Conservation (phyloP, 2,329 filamentous ascomycete genomes). For the Cladorrhinum sp. region DNA sequence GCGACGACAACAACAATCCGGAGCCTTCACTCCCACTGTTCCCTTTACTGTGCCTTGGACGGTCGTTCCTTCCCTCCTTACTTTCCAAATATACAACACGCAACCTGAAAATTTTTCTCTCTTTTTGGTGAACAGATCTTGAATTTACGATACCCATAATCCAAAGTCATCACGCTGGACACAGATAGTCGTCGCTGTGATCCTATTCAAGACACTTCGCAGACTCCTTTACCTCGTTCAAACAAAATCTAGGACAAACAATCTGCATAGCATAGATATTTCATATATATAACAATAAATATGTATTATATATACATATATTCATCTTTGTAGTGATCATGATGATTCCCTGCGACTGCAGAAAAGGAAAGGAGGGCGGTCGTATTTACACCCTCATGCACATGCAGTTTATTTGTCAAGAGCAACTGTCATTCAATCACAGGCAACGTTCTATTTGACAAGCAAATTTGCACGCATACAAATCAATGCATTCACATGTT, state of each 20-base stretch:
- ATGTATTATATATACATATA: no score
- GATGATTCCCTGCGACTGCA: background rate
- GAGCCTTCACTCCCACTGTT: background rate
- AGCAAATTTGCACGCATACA: background rate
- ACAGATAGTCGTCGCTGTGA: background rate
- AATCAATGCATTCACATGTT: background rate
- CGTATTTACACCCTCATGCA: background rate
- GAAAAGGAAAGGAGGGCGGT: background rate
- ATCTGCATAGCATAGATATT: background rate
- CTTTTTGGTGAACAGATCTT: background rate
- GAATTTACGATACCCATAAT: background rate
- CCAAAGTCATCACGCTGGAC: background rate
- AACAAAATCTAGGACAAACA: no score
- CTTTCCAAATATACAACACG: background rate
- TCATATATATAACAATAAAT: background rate
- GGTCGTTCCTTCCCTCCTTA: background rate
- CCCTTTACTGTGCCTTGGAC: background rate
- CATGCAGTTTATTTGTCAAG: background rate
- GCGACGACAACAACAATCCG: background rate
- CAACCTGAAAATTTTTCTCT: background rate
- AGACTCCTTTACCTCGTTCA: background rate
- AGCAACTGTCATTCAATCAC: background rate
- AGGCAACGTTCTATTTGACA: background rate
- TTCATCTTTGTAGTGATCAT: background rate
- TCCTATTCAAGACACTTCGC: background rate